Evolutionary conservation across 352 stramenopile species (phyloP), one percentile per base, ranked within the genome.

Genomic region (Phytophthora palmivora): DNA sequence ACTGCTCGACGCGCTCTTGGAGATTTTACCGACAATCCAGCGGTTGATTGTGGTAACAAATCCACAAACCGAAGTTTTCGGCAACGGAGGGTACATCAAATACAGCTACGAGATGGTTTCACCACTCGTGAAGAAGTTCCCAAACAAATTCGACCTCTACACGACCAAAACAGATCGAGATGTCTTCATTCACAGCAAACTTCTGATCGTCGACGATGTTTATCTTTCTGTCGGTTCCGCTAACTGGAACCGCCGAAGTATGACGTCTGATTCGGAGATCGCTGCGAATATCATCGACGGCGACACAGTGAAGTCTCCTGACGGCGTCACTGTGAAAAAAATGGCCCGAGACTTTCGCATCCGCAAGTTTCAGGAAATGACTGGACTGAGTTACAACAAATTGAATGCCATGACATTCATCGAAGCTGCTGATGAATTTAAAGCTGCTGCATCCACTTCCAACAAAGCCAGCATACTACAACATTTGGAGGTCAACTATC

Each of bases 331-430:
- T 6, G 71, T 85, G 3, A 63, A 49, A 3, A 64, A 67, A 38
- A 53, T 86, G 12, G 71, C 78, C 44, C 77, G 72, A 0, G 65
- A 84, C 46, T 88, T 74, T 52, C 80, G 80, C 3, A 65, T 87
- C 15, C 63, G 68, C 32, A 88, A 89, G 62, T 88, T 91, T 50
- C 55, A 65, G 18, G 82, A 89, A 50, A 74, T 84, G 37, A 82
- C 70, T 4, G 67, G 75, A 21, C 52, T 76, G 7, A 67, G 37
- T 10, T 74, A 79, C 58, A 42, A 58, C 15, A 66, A 76, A n/a
- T 63, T 91, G 14, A 44, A 78, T 16, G 69, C 58, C 7, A 72
- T 89, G 63, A 77, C 38, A 6, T 77, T 89, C 34, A 21, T 79
- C 10, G 70, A 82, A 36, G 61, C 77, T 4, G 53, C 70, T 1